Evolutionary conservation across 2,329 filamentous ascomycete species (phyloP).

Genomic region (Macrophomina tecta): DNA sequence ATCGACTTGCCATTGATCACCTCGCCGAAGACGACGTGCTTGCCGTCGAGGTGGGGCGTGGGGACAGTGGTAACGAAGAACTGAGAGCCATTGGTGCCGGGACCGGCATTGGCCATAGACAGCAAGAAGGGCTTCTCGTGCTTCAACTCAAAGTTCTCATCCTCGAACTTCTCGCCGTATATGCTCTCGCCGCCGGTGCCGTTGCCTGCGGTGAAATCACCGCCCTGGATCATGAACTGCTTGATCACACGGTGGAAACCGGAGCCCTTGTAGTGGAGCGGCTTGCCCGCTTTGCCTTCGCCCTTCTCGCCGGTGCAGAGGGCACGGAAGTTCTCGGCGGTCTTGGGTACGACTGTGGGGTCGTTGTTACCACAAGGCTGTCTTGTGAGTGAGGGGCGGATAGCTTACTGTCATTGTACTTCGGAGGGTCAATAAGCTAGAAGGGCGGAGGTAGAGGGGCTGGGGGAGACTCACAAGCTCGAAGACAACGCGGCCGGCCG

Average conservation of each 20-base stretch:
- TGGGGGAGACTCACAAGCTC: slow-evolving; percentile 68
- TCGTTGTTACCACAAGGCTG: slow-evolving; percentile 11
- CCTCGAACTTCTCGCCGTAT: slow-evolving; percentile 95
- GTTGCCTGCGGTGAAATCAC: slow-evolving; percentile 94
- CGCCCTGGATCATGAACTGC: slow-evolving; percentile 98
- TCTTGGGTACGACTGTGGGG: slow-evolving; percentile 80
- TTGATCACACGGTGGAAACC: slow-evolving; percentile 97
- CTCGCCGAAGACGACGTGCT: slow-evolving; percentile 97
- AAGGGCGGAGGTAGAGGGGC: not conserved
- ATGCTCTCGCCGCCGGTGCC: slow-evolving; percentile 97
- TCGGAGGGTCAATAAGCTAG: slow-evolving; percentile 28
- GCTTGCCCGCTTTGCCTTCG: slow-evolving; percentile 77
- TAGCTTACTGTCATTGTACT: slow-evolving; percentile 52
- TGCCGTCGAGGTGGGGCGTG: slow-evolving; percentile 93
- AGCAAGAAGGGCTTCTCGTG: slow-evolving; percentile 93
- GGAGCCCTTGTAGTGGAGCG: slow-evolving; percentile 90
- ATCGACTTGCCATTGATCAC: slow-evolving; percentile 92
- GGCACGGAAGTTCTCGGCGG: slow-evolving; percentile 92
- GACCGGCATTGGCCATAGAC: slow-evolving; percentile 97
- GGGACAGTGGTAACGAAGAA: slow-evolving; percentile 97
- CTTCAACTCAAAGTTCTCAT: slow-evolving; percentile 93
- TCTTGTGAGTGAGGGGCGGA: slow-evolving; percentile 23
- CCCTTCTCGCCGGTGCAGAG: slow-evolving; percentile 97
- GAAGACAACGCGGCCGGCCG: slow-evolving; percentile 80
- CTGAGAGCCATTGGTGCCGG: slow-evolving; percentile 93